Evolutionary conservation across 2,329 filamentous ascomycete species (phyloP).

Genomic region (Helotiales sp.): DNA sequence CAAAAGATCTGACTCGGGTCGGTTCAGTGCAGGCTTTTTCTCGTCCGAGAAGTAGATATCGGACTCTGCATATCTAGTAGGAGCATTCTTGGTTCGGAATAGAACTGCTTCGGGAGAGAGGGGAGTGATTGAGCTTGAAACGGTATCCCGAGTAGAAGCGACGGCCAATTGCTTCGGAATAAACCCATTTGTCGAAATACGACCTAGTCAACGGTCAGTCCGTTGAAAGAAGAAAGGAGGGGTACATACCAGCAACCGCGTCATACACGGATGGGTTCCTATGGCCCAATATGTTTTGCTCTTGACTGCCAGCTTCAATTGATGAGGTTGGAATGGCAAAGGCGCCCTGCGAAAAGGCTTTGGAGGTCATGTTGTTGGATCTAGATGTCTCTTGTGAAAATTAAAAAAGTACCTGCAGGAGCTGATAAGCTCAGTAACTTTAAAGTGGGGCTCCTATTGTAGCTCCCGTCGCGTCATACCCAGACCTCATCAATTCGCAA

Average conservation of each 20-base stretch:
- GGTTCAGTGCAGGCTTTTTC: slow-evolving; percentile 48
- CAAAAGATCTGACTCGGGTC: slow-evolving; percentile 70
- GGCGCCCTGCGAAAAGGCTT: slow-evolving; percentile 24
- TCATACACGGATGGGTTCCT: slow-evolving; percentile 64
- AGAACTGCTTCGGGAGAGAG: slow-evolving; percentile 70
- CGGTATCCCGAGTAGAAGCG: slow-evolving; percentile 30
- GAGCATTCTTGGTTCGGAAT: slow-evolving; percentile 64
- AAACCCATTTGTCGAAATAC: slow-evolving; percentile 44
- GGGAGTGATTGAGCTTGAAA: slow-evolving; percentile 35
- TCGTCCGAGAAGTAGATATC: slow-evolving; percentile 71
- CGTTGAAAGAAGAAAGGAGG: background rate
- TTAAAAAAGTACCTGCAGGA: no score
- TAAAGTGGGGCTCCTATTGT: background rate
- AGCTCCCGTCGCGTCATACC: background rate
- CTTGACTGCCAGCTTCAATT: background rate
- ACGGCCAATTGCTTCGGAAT: slow-evolving; percentile 33
- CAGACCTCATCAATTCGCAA: background rate
- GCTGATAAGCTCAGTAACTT: background rate
- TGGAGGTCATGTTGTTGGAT: slow-evolving; percentile 27
- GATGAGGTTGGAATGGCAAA: slow-evolving; percentile 20
- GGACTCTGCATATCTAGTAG: slow-evolving; percentile 66
- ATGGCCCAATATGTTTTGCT: slow-evolving; percentile 8
- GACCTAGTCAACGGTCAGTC: slow-evolving; percentile 33
- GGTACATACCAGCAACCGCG: slow-evolving; percentile 62
- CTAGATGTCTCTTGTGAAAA: no score